Conservation (phyloP, 202 grass and related monocot genomes). For the Musa balbisiana region DNA sequence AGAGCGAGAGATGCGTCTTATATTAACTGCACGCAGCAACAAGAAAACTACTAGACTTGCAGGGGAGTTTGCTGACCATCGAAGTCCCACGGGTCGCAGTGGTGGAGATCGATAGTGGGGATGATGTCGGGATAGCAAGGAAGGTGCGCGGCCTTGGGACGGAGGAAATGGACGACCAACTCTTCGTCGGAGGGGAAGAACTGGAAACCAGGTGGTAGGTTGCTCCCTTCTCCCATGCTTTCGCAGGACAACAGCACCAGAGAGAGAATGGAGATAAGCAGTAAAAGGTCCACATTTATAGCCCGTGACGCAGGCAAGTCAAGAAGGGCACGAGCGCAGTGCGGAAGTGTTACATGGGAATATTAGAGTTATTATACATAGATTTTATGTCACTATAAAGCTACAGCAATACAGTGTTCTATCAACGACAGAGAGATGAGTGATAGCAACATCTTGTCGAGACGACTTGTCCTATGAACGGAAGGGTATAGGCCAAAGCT, state of each 20-base stretch:
- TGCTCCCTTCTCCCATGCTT: constrained; percentile 49
- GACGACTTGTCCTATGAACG: not conserved
- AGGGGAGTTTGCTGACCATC: constrained; percentile 29
- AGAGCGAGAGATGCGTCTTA: no score
- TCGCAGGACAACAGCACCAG: constrained; percentile 20
- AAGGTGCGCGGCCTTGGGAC: constrained; percentile 47
- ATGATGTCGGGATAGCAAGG: constrained; percentile 65
- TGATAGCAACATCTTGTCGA: not conserved
- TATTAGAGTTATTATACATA: no score
- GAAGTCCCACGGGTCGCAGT: constrained; percentile 78
- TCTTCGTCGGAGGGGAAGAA: constrained; percentile 94
- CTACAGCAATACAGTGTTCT: no score
- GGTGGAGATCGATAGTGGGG: constrained; percentile 51
- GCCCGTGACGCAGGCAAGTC: not conserved
- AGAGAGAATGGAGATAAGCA: constrained; percentile 5
- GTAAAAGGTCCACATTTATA: not conserved
- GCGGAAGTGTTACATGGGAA: no score
- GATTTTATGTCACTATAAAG: no score
- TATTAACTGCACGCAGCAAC: constrained; percentile 4
- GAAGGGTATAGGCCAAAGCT: not conserved
- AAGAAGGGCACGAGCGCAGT: no score
- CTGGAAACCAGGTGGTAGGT: constrained; percentile 86
- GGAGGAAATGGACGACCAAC: constrained; percentile 77
- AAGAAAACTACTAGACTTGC: no score
- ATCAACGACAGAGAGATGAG: not conserved